A percentile compares a stretch with the other conserved stretches of the same genome.
Evolutionary conservation across 106 monocot genomes (phyloP).

Genomic region (Apostasia shenzhenica): DNA sequence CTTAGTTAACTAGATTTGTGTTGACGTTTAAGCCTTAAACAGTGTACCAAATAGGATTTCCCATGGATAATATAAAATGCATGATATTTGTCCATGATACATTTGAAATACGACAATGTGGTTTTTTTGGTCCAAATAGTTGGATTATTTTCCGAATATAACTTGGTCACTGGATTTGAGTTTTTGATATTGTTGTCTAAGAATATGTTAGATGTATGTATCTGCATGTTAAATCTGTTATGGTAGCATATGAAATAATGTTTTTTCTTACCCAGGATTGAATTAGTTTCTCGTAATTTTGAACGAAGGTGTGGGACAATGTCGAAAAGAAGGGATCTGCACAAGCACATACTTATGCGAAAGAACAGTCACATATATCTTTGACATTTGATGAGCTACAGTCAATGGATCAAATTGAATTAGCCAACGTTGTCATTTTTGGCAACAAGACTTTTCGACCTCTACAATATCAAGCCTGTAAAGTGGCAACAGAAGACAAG

Average conservation of each 20-base stretch:
- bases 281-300: background rate
- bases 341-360: conserved; percentile 13
- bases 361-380: conserved; percentile 5
- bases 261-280: background rate
- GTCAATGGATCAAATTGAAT: conserved; percentile 55
- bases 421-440: conserved; percentile 88
- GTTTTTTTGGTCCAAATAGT: too few species aligned
- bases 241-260: background rate
- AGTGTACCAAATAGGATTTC: too few species aligned
- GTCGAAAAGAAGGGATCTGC: conserved; percentile 9
- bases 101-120: too few species aligned
- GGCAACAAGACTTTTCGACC: conserved; percentile 72
- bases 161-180: too few species aligned
- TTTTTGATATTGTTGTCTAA: too few species aligned
- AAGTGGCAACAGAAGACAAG: conserved; percentile 60
- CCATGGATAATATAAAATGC: too few species aligned
- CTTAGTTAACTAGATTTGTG: too few species aligned
- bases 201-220: too few species aligned
- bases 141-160: too few species aligned
- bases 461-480: conserved; percentile 76
- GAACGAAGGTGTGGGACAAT: conserved; percentile 20
- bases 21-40: too few species aligned
- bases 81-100: too few species aligned
- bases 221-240: background rate
- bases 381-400: conserved; percentile 43